These are phyloP conservation scores for Suhomyces sp. DNA, from an alignment of 805 yeast genomes.

Conservation along the genomic window DNA sequence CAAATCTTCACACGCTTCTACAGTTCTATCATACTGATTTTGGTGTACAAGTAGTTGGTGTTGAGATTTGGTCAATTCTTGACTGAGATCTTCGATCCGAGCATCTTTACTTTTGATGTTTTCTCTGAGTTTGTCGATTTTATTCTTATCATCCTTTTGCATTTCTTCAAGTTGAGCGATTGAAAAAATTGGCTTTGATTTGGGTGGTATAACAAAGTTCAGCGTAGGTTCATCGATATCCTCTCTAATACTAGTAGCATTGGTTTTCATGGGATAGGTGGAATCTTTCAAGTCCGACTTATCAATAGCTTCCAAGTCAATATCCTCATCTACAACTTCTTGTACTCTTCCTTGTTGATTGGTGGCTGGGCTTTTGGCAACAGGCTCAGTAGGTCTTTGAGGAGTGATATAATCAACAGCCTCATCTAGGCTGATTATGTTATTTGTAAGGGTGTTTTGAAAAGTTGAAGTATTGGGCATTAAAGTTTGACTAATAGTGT, in stretches of 20 bases:
- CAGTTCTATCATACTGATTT: background rate
- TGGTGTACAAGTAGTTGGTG: background rate
- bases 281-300: constrained; percentile 14
- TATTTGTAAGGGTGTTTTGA: constrained; percentile 16
- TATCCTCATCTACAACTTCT: constrained; percentile 14
- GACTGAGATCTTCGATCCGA: background rate
- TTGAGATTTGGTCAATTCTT: background rate
- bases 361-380: constrained; percentile 27
- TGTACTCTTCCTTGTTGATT: constrained; percentile 22
- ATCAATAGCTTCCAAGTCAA: constrained; percentile 1
- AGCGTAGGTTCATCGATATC: constrained; percentile 25
- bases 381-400: constrained; percentile 28
- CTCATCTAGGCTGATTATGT: constrained; percentile 11
- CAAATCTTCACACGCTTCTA: background rate
- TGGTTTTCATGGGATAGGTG: constrained; percentile 25
- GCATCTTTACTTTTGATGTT: constrained; percentile 5
- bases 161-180: constrained; percentile 23
- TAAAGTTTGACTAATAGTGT: constrained; percentile 18
- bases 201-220: constrained; percentile 30
- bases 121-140: constrained; percentile 6
- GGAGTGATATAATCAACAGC: constrained; percentile 25
- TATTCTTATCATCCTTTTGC: constrained; percentile 17
- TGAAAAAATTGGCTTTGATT: constrained; percentile 32
- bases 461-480: constrained; percentile 11
- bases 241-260: background rate